Base-by-base conservation (phyloP, 306 rosid species). In the Castanea mollissima region DNA sequence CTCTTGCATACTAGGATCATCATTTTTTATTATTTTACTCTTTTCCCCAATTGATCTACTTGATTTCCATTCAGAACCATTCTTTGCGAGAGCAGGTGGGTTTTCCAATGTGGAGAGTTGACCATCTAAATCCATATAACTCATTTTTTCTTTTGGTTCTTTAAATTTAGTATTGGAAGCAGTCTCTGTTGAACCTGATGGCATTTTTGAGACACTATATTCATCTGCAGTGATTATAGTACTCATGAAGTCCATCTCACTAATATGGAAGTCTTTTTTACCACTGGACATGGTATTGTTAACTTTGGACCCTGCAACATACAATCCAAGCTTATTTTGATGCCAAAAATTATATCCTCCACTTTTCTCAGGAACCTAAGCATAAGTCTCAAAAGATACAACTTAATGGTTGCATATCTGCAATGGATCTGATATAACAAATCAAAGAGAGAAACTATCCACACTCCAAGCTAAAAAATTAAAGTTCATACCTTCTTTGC, bases 131-230 rank as follows among this genome's bases (percentile, higher is more conserved):
- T 64, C 44, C 27, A 78, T 51, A 38, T 25, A 25, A 76, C 70
- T 31, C 25, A 73, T 55, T 62, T 62, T 75, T 56, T 81, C 90
- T 55, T 76, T 41, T 21, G 77, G 76, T 49, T 55, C 75, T 5
- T 67, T 83, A 49, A 81, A 68, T 79, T 86, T 73, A 69, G 78
- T 12, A 68, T 83, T 82, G 38, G 74, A 51, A 76, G 69, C 64
- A 58, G 73, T 77, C 71, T 88, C 89, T 20, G 75, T 79, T 55
- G 77, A 82, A 76, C 44, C 83, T 14, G 89, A 77, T 32, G 89
- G 78, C 69, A 69, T 74, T 84, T 95, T 95, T 1, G 96, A 95
- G 76, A 94, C 90, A 87, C 88, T 86, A 83, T 91, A 95, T 84
- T 91, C 97, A 80, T 91, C 91, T 83, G 86, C 79, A 76, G 86